Evolutionary conservation across 139 green algal genomes (phyloP).

Genomic region (Zygnema cylindricum): DNA sequence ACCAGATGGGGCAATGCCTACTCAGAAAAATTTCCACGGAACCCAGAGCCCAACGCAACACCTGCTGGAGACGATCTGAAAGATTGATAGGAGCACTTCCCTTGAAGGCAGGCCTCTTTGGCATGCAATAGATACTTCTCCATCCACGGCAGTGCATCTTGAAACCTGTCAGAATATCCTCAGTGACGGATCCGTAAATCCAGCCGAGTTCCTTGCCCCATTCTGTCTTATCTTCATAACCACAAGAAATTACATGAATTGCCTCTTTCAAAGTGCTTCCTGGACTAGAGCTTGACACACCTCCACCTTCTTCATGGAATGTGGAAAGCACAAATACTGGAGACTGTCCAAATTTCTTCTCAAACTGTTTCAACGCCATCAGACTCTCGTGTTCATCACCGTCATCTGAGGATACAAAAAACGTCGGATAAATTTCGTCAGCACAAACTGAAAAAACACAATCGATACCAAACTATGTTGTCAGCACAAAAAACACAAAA

Average conservation of each 20-base stretch:
- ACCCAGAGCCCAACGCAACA: constrained; percentile 58
- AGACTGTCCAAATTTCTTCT: constrained; percentile 55
- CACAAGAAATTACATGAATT: constrained; percentile 61
- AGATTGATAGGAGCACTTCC: constrained; percentile 61
- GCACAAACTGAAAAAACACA: no score
- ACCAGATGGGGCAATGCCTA: constrained; percentile 50
- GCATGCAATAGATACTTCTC: constrained; percentile 56
- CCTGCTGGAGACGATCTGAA: constrained; percentile 60
- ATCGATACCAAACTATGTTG: no score
- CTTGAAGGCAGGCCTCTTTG: constrained; percentile 55
- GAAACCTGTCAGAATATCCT: constrained; percentile 58
- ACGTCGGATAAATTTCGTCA: no score
- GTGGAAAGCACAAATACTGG: constrained; percentile 48
- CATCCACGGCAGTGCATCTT: constrained; percentile 48
- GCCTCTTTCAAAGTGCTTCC: constrained; percentile 48
- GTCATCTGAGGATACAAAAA: no score
- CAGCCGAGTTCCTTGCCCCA: constrained; percentile 59
- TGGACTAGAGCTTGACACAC: constrained; percentile 16
- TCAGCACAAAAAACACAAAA: no score
- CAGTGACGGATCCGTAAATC: constrained; percentile 61
- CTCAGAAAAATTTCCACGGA: constrained; percentile 64
- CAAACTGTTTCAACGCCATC: constrained; percentile 49
- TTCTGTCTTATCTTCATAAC: constrained; percentile 60
- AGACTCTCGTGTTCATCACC: constrained; percentile 39
- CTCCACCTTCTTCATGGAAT: constrained; percentile 40